Percentiles rank a stretch among this genome's conserved stretches.
Evolutionary conservation across 345 rosid genomes (phyloP).

Genomic region (Syzygium aqueum): DNA sequence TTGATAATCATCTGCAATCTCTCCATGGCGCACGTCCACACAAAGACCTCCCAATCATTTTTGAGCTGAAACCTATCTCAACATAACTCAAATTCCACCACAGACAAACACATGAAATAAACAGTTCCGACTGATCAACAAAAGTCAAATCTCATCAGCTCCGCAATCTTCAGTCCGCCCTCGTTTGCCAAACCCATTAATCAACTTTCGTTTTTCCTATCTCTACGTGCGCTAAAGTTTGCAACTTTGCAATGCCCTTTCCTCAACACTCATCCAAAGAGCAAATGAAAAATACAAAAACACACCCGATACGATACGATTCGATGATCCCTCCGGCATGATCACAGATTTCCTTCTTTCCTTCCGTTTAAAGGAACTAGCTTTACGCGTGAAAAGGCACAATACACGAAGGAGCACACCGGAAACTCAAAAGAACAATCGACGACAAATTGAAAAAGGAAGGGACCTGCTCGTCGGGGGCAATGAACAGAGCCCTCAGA

Average conservation of each 20-base stretch:
- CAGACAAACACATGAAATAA: not conserved
- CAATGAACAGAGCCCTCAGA: not conserved
- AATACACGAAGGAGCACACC: not conserved
- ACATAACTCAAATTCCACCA: not conserved
- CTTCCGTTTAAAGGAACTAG: not conserved
- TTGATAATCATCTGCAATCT: not conserved
- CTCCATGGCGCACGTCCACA: not conserved
- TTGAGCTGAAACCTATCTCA: not conserved
- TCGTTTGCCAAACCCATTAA: not conserved
- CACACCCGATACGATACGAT: not conserved
- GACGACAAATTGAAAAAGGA: not conserved
- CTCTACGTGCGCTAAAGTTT: not conserved
- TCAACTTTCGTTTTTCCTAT: not conserved
- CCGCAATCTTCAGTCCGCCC: not conserved
- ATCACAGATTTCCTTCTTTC: not conserved
- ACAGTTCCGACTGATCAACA: not conserved
- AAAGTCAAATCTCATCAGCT: not conserved
- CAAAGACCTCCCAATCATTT: not conserved
- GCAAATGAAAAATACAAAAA: too few relatives aligned
- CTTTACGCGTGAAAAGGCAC: not conserved
- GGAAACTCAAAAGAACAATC: not conserved
- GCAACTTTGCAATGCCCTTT: not conserved
- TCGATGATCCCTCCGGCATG: not conserved
- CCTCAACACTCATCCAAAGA: not conserved
- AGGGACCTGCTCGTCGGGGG: conserved; percentile 3